Conservation (phyloP, 2,329 filamentous ascomycete genomes). For the Penicillium olsonii region DNA sequence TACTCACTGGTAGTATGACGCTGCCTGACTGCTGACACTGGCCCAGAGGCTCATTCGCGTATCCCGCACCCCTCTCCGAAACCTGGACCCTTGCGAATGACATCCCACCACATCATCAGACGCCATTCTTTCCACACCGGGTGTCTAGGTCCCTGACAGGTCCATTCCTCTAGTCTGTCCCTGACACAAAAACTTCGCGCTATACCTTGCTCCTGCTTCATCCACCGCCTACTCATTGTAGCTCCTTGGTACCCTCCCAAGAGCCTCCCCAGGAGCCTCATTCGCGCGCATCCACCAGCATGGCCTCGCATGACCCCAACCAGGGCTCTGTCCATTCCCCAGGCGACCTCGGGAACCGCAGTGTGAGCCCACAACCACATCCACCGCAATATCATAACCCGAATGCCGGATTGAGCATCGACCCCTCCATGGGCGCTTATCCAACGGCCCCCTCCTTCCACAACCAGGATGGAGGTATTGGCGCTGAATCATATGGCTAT, state of each 20-base stretch:
- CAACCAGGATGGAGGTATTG: constrained; percentile 27
- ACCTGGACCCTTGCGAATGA: constrained; percentile 20
- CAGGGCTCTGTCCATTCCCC: constrained; percentile 40
- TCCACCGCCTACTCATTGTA: background rate
- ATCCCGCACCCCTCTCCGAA: background rate
- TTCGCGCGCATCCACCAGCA: constrained; percentile 23
- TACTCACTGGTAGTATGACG: background rate
- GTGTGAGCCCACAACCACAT: constrained; percentile 46
- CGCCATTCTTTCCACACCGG: constrained; percentile 3
- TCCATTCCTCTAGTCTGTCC: background rate
- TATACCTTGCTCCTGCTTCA: background rate
- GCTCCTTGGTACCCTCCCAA: background rate
- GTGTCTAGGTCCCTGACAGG: constrained; percentile 9
- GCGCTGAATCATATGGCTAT: constrained; percentile 40
- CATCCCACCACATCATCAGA: constrained; percentile 10
- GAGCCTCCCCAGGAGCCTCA: constrained; percentile 6
- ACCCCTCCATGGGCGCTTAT: constrained; percentile 38
- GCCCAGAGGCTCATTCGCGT: constrained; percentile 5
- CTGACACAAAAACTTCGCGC: background rate
- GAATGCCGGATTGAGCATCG: constrained; percentile 34
- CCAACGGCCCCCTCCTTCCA: constrained; percentile 37
- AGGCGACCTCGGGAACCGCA: constrained; percentile 39
- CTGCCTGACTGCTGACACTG: constrained; percentile 8
- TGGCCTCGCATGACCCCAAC: constrained; percentile 36
- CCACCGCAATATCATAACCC: constrained; percentile 42